Conservation (phyloP, 176 grass and related monocot species). For the Triticum aestivum region DNA sequence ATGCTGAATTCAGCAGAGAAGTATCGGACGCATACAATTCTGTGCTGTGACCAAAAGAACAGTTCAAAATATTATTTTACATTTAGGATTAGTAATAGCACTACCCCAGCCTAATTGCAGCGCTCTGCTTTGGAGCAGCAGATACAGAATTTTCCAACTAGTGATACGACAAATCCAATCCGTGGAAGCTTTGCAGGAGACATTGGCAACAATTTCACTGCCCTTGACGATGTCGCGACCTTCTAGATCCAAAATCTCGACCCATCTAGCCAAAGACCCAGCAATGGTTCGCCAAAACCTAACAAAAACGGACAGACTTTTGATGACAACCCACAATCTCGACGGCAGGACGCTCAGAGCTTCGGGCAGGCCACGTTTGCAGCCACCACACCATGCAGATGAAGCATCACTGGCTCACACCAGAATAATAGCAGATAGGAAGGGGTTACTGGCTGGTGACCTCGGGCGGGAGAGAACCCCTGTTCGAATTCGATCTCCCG, state of each 20-base stretch:
- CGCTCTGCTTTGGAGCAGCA: neutral
- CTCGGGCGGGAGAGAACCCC: neutral
- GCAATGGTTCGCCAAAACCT: neutral
- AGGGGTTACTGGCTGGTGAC: too few relatives aligned
- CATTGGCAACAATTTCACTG: neutral
- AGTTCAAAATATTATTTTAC: neutral
- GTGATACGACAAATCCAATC: too few relatives aligned
- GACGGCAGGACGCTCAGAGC: neutral
- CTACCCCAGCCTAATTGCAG: neutral
- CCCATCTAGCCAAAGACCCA: neutral
- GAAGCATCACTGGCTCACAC: neutral
- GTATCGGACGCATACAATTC: too few relatives aligned
- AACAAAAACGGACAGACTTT: neutral
- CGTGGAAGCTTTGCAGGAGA: neutral
- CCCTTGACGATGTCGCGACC: too few relatives aligned
- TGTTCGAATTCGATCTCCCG: neutral
- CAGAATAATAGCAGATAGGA: neutral
- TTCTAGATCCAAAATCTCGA: neutral
- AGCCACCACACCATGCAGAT: neutral
- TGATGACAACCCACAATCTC: neutral
- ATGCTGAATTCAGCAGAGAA: neutral
- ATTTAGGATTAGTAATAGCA: neutral
- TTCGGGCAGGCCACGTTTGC: neutral
- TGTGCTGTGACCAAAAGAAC: neutral
- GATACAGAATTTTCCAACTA: neutral